These are phyloP conservation scores for Toxoplasma gondii DNA, from an alignment of 169 alveolate genomes.

Conservation along the genomic window DNA sequence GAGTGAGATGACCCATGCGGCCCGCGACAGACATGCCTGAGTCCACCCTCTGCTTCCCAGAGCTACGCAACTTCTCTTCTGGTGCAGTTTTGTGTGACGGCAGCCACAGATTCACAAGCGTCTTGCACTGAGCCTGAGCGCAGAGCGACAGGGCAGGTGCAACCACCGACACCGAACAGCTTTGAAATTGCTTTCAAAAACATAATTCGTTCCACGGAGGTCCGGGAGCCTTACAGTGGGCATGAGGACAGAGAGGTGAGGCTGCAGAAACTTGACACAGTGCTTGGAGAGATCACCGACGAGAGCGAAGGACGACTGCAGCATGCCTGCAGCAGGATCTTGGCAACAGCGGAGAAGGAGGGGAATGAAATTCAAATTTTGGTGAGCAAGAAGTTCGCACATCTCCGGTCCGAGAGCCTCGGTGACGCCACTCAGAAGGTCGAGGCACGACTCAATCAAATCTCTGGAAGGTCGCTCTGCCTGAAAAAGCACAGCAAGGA, in stretches of 20 bases:
- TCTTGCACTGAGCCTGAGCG: no score
- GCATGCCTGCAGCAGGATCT: slow-evolving; percentile 60
- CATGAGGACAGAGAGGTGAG: slow-evolving; percentile 24
- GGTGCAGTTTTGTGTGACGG: no score
- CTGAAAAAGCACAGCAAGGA: slow-evolving; percentile 5
- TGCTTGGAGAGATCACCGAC: slow-evolving; percentile 78
- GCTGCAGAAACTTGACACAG: slow-evolving; percentile 67
- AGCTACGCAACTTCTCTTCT: no score
- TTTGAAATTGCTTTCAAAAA: no score
- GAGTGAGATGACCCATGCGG: no score
- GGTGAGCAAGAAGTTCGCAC: slow-evolving; percentile 31
- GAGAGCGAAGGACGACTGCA: slow-evolving; percentile 80
- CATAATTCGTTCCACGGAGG: no score
- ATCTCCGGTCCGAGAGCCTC: slow-evolving; percentile 63
- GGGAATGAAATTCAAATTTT: slow-evolving; percentile 39
- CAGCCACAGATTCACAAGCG: no score
- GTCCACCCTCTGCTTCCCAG: no score
- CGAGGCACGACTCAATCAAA: slow-evolving; percentile 43
- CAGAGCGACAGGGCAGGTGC: no score
- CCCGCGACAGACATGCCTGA: no score
- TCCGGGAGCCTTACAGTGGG: slow-evolving; percentile 8
- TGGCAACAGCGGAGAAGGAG: slow-evolving; percentile 67
- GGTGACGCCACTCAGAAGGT: slow-evolving; percentile 66
- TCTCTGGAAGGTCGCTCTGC: slow-evolving; percentile 34
- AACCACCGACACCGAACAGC: no score